Base-by-base conservation (phyloP, 768 basidiomycete genomes). In the Serpula lacrymans region DNA sequence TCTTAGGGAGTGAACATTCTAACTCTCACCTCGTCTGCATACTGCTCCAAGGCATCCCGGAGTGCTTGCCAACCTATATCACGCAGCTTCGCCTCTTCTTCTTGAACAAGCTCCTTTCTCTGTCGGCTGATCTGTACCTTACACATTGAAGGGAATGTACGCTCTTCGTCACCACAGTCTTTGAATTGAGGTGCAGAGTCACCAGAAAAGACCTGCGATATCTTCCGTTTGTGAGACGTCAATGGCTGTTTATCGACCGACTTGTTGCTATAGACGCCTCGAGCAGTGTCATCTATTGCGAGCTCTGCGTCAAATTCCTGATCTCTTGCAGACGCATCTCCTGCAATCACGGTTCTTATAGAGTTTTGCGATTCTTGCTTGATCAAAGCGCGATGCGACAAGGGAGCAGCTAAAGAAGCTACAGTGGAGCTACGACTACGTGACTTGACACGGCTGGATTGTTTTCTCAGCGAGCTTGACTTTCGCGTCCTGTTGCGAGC, bases 371-470 rank as follows among this genome's bases (percentile, higher is more conserved):
- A 87, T 13, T 72, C 70, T 27, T 71, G 74, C 41, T 72, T 75
- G 4, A 50, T 54, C 10, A 79, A 39, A 27, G 37, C 27, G 3
- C 42, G 54, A 16, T 37, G 28, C 13, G 56, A 52, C 28, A 54
- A 17, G 17, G 71, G 61, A 2, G 72, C 78, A 20, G 74, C 67
- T 6, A 82, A 60, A 14, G 76, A 78, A 4, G 77, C 84, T n/a
- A 83, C 66, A 3, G 82, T 85, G 18, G 82, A 83, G 48, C 80
- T 82, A 20, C 79, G 69, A 46, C 80, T 83, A 24, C 82, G 70
- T 2, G 65, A 64, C 53, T 59, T 60, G 30, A 49, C 23, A 27
- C 47, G 43, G 31, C 46, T 52, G 27, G 28, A n/a, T n/a, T n/a
- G n/a, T n/a, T n/a, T n/a, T n/a, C n/a, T n/a, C n/a, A n/a, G n/a